Percentiles rank a stretch among this genome's conserved stretches.
These are phyloP conservation scores for Allium sativum DNA, from an alignment of 106 monocot genomes.

Conservation along the genomic window DNA sequence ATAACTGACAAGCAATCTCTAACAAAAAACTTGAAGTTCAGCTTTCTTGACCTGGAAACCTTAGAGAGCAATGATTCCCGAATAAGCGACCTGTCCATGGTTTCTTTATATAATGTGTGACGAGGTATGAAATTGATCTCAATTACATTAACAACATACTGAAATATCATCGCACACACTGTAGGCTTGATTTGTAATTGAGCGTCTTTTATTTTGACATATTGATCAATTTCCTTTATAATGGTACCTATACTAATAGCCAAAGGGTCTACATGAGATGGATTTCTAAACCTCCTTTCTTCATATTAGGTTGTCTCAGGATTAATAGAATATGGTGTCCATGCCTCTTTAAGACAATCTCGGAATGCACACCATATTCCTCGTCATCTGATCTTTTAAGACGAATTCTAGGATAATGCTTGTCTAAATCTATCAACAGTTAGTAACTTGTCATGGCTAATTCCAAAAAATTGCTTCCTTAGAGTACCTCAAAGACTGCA, in stretches of 20 bases:
- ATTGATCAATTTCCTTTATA: too few relatives aligned
- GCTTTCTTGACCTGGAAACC: conserved; percentile 61
- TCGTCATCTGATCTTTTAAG: conserved; percentile 7
- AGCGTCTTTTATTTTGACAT: too few relatives aligned
- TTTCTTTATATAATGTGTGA: conserved; percentile 44
- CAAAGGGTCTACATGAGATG: conserved; percentile 28
- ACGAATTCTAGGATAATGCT: conserved; percentile 73
- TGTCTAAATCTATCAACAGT: too few relatives aligned
- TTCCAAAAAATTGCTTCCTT: too few relatives aligned
- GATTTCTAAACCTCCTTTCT: conserved; percentile 5
- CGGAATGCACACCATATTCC: not conserved
- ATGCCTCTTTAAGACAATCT: conserved; percentile 68
- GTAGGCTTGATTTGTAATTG: too few relatives aligned
- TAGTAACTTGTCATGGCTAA: too few relatives aligned
- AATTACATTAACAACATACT: conserved; percentile 60
- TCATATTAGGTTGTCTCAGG: conserved; percentile 10
- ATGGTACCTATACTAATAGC: too few relatives aligned
- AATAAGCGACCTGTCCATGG: conserved; percentile 49
- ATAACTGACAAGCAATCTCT: conserved; percentile 55
- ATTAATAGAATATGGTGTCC: conserved; percentile 63
- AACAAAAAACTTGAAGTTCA: conserved; percentile 52
- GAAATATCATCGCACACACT: conserved; percentile 56
- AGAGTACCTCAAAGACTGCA: too few relatives aligned
- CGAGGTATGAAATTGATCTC: conserved; percentile 57
- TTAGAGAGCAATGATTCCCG: conserved; percentile 63